Percentiles rank a stretch among this genome's conserved stretches.
phyloP scores from a whole-genome alignment of 345 rosid genomes.

The Aethionema arabicum region DNA sequence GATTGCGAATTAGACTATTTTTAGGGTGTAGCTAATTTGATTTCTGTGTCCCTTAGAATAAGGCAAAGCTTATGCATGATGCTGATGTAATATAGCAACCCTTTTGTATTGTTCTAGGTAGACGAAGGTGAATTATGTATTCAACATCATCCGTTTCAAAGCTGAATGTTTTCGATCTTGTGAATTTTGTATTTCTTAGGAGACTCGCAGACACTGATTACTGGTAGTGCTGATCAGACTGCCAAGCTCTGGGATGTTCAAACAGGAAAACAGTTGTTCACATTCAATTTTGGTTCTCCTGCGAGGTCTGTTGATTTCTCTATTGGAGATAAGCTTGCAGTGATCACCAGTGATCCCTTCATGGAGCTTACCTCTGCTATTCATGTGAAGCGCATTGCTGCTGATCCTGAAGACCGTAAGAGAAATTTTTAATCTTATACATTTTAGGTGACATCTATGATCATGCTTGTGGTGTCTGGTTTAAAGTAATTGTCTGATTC shows the following conservation, averaged over 20 bases:
- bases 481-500: background rate
- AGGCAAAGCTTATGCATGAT: no score
- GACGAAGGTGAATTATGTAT: no score
- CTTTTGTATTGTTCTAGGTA: background rate
- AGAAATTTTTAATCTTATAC: background rate
- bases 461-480: constrained; percentile 5
- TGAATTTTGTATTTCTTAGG: constrained; percentile 40
- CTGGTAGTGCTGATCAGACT: constrained; percentile 94
- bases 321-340: constrained; percentile 82
- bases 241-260: constrained; percentile 89
- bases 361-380: constrained; percentile 86
- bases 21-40: constrained; percentile 3
- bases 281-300: constrained; percentile 77
- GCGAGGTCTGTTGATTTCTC: constrained; percentile 87
- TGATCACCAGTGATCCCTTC: constrained; percentile 90
- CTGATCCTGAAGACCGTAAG: constrained; percentile 74
- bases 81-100: background rate
- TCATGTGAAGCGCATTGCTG: constrained; percentile 72
- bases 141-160: background rate
- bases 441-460: background rate
- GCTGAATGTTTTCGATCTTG: background rate
- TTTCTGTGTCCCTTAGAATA: no score
- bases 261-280: constrained; percentile 58
- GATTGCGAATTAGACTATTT: background rate
- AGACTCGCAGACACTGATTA: constrained; percentile 68